Evolutionary conservation across 805 yeast species (phyloP).

Genomic region (Metschnikowia santaceciliae): DNA sequence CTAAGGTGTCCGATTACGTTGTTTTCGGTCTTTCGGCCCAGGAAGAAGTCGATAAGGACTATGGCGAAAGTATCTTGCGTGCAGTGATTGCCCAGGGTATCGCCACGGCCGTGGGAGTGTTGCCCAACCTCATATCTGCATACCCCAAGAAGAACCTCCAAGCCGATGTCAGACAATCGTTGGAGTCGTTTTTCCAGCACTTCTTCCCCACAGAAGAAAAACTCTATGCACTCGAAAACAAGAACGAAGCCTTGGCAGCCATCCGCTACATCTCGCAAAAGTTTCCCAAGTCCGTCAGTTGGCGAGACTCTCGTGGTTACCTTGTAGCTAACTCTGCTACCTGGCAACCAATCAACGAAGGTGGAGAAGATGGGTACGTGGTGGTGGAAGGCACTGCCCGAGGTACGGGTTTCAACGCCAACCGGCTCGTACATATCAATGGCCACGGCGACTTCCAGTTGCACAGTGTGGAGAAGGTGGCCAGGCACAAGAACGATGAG

Average conservation of each 20-base stretch:
- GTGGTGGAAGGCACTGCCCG: conserved; percentile 80
- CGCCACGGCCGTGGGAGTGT: conserved; percentile 72
- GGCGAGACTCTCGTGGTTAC: conserved; percentile 95
- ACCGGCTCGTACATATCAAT: conserved; percentile 79
- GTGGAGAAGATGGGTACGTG: conserved; percentile 36
- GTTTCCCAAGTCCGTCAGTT: conserved; percentile 75
- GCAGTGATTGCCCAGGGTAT: conserved; percentile 91
- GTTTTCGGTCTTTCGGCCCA: conserved; percentile 85
- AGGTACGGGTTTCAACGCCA: conserved; percentile 77
- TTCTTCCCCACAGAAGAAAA: conserved; percentile 67
- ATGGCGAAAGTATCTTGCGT: conserved; percentile 87
- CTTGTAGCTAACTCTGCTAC: conserved; percentile 65
- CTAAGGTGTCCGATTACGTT: conserved; percentile 85
- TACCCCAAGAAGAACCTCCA: conserved; percentile 77
- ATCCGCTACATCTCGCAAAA: conserved; percentile 78
- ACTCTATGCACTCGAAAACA: conserved; percentile 63
- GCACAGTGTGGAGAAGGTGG: conserved; percentile 55
- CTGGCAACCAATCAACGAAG: conserved; percentile 26
- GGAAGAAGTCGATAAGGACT: conserved; percentile 70
- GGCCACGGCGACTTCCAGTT: conserved; percentile 88
- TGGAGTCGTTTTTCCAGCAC: conserved; percentile 38
- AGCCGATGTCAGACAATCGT: conserved; percentile 49
- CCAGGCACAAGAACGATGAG: conserved; percentile 21
- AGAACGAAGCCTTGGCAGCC: conserved; percentile 68
- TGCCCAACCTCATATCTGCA: conserved; percentile 64